These are phyloP conservation scores for Aspergillus carlsbadensis DNA, from an alignment of 495 filamentous ascomycete genomes.

Conservation along the genomic window DNA sequence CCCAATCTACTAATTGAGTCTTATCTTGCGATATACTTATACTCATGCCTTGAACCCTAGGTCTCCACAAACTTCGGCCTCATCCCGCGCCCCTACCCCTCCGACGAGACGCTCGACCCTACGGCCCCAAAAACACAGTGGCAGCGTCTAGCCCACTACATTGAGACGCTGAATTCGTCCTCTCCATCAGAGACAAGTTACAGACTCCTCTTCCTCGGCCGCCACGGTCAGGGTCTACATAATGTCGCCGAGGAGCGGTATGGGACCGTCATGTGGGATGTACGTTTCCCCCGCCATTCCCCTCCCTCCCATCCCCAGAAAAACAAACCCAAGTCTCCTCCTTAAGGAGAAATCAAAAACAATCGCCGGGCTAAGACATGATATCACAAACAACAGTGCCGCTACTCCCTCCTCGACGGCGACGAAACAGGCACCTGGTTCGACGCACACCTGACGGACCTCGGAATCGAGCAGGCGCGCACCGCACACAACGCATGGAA, in stretches of 20 bases:
- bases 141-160: slow-evolving; percentile 58
- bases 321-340: not conserved
- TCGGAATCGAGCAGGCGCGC: slow-evolving; percentile 64
- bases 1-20: not conserved
- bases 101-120: slow-evolving; percentile 30
- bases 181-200: slow-evolving; percentile 41
- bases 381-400: slow-evolving; percentile 42
- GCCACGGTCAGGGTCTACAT: slow-evolving; percentile 74
- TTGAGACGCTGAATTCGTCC: slow-evolving; percentile 50
- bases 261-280: slow-evolving; percentile 66
- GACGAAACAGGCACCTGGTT: slow-evolving; percentile 67
- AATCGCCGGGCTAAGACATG: not conserved
- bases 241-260: slow-evolving; percentile 65
- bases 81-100: slow-evolving; percentile 52
- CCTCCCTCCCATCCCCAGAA: not conserved
- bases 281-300: slow-evolving; percentile 24
- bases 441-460: slow-evolving; percentile 67
- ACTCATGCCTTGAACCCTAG: slow-evolving; percentile 15
- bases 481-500: slow-evolving; percentile 65
- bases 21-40: not conserved
- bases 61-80: slow-evolving; percentile 63
- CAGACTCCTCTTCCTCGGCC: slow-evolving; percentile 68
- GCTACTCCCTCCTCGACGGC: slow-evolving; percentile 73
- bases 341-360: too few species aligned
- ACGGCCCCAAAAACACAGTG: slow-evolving; percentile 55